Percentiles rank a stretch among this genome's conserved stretches.
phyloP scores from a whole-genome alignment of 257 asterid species.

The Ajuga chamaepitys region DNA sequence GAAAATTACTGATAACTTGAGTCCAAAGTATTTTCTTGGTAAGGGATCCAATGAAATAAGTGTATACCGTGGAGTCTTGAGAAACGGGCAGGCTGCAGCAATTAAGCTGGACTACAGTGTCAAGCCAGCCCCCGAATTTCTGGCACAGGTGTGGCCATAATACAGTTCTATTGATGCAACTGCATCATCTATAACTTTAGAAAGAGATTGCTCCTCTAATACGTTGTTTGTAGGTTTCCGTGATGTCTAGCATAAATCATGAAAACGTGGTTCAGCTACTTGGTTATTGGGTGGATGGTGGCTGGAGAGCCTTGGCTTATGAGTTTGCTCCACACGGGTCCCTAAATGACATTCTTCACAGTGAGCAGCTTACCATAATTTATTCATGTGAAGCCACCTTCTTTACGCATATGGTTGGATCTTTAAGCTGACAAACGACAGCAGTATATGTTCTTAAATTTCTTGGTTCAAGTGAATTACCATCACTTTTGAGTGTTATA shows the following conservation, averaged over 20 bases:
- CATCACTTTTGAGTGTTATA: neutral
- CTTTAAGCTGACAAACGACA: neutral
- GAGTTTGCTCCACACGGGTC: slow-evolving; percentile 27
- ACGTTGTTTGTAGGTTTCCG: slow-evolving; percentile 37
- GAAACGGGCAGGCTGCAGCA: neutral
- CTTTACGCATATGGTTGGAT: no score
- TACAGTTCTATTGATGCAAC: neutral
- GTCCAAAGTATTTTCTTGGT: neutral
- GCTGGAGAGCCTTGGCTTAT: neutral
- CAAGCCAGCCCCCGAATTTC: slow-evolving; percentile 19
- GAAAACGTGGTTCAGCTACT: slow-evolving; percentile 47
- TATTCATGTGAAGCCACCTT: neutral
- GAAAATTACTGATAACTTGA: neutral
- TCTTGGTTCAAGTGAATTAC: no score
- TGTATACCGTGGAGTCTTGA: neutral
- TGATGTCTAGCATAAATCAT: slow-evolving; percentile 44
- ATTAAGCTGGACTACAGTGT: neutral
- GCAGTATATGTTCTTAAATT: neutral
- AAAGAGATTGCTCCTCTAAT: neutral
- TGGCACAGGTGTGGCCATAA: slow-evolving; percentile 12
- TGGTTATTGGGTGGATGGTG: slow-evolving; percentile 21
- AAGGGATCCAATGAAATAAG: neutral
- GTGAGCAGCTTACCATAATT: slow-evolving; percentile 25
- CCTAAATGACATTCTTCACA: slow-evolving; percentile 56
- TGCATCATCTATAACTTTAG: neutral